Percentiles rank a stretch among this genome's conserved stretches.
phyloP scores from a whole-genome alignment of 1,284 basidiomycete species.

The Peniophora sp. region DNA sequence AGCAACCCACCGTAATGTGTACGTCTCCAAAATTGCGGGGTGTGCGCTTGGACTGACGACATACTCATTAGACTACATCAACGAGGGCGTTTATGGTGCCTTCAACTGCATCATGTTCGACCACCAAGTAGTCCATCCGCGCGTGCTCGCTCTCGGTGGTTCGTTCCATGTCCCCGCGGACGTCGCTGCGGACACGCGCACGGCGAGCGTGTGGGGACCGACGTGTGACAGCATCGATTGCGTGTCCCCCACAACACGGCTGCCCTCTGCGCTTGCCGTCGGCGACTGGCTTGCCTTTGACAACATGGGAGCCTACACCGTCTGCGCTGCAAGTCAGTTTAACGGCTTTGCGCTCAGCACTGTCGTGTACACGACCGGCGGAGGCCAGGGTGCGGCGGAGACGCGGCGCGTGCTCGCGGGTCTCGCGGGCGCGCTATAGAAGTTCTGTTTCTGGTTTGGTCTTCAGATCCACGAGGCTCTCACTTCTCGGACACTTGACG shows the following conservation, averaged over 20 bases:
- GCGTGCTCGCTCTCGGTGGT: constrained; percentile 43
- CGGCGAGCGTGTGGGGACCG: constrained; percentile 60
- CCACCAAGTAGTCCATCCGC: constrained; percentile 68
- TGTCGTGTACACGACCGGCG: constrained; percentile 37
- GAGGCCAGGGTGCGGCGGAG: constrained; percentile 26
- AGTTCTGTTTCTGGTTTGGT: too few species aligned
- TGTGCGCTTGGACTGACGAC: constrained; percentile 9
- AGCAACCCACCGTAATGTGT: constrained; percentile 77
- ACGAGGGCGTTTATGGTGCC: constrained; percentile 95
- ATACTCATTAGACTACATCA: constrained; percentile 77
- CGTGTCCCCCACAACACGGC: constrained; percentile 38
- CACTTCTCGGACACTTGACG: too few species aligned
- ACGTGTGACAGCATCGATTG: constrained; percentile 78
- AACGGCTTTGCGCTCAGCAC: constrained; percentile 50
- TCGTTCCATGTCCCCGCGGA: constrained; percentile 38
- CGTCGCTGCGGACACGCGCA: constrained; percentile 28
- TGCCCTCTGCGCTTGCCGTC: constrained; percentile 49
- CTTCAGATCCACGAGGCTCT: too few species aligned
- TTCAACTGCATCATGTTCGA: constrained; percentile 91
- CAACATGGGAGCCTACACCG: constrained; percentile 77
- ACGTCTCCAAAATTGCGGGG: constrained; percentile 31
- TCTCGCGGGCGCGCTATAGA: constrained; percentile 14
- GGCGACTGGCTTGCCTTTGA: constrained; percentile 79
- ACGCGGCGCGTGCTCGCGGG: constrained; percentile 25
- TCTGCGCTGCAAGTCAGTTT: constrained; percentile 69